These are phyloP conservation scores for Parachaetomium inaequale DNA, from an alignment of 495 filamentous ascomycete species.

Conservation along the genomic window DNA sequence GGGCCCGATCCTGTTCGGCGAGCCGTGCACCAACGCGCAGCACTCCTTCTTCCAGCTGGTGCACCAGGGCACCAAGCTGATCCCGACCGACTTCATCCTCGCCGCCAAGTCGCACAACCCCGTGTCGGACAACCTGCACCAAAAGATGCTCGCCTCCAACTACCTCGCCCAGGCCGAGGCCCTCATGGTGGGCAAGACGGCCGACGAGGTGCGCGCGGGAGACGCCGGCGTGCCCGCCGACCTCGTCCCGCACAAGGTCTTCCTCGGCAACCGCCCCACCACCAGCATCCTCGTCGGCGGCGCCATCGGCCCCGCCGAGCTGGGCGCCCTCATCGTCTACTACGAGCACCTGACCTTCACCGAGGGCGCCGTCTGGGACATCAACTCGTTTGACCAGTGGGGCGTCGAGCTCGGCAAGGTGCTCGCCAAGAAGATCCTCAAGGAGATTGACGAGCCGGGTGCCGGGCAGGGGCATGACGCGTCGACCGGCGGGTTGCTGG, in stretches of 20 bases:
- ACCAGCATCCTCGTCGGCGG: conserved; percentile 85
- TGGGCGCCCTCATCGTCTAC: conserved; percentile 95
- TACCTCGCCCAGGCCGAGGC: conserved; percentile 98
- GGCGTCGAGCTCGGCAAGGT: conserved; percentile 97
- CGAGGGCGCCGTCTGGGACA: conserved; percentile 97
- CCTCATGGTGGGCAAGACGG: conserved; percentile 96
- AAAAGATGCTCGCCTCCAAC: conserved; percentile 98
- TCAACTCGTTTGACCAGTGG: conserved; percentile 99
- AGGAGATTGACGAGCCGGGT: conserved; percentile 71
- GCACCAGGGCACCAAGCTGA: conserved; percentile 98
- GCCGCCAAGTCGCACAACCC: conserved; percentile 96
- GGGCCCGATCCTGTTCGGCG: conserved; percentile 87
- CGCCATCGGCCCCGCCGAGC: conserved; percentile 88
- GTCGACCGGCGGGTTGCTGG: conserved; percentile 82
- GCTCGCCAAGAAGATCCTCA: conserved; percentile 84
- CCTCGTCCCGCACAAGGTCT: conserved; percentile 95
- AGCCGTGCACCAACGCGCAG: conserved; percentile 98
- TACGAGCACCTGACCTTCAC: conserved; percentile 99
- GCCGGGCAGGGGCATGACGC: conserved; percentile 70
- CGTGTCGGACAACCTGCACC: conserved; percentile 83
- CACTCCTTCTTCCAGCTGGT: conserved; percentile 99
- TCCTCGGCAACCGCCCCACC: conserved; percentile 95
- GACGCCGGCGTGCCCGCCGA: conserved; percentile 72
- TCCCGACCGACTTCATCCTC: conserved; percentile 96
- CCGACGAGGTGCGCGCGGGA: conserved; percentile 83